phyloP scores from a whole-genome alignment of 805 yeast species.

The Candida lessepsii region DNA sequence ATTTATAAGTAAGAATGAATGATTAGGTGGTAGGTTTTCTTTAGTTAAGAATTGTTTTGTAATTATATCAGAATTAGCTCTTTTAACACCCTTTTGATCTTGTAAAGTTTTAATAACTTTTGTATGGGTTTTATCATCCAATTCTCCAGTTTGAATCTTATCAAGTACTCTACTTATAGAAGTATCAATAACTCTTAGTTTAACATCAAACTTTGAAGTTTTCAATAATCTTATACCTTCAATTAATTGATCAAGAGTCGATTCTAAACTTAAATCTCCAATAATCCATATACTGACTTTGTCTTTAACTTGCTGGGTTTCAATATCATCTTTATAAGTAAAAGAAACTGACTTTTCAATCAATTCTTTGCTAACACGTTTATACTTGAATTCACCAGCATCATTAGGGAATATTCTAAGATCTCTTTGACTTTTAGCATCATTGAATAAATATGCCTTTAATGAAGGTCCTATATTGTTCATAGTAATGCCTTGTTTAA shows the following conservation, averaged over 20 bases:
- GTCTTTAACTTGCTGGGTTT: too few relatives aligned
- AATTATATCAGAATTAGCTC: conserved; percentile 2
- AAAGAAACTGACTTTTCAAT: conserved; percentile 24
- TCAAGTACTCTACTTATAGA: conserved; percentile 10
- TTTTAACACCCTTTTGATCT: neutral
- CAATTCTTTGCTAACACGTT: conserved; percentile 26
- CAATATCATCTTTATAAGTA: conserved; percentile 20
- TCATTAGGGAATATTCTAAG: conserved; percentile 35
- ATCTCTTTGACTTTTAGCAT: conserved; percentile 46
- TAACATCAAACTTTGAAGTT: conserved; percentile 30
- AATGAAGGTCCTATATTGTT: conserved; percentile 29
- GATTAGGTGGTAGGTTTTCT: conserved; percentile 31
- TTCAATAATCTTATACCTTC: conserved; percentile 29
- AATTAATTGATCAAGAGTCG: conserved; percentile 24
- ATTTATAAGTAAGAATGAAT: conserved; percentile 47
- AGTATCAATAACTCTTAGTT: conserved; percentile 35
- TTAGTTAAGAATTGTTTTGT: conserved; percentile 23
- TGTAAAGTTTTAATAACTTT: neutral
- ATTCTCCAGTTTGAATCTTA: conserved; percentile 5
- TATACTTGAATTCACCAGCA: conserved; percentile 32
- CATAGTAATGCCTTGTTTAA: conserved; percentile 27
- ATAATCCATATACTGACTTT: conserved; percentile 45
- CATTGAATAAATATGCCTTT: conserved; percentile 42
- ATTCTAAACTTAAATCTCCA: conserved; percentile 49
- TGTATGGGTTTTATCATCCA: neutral